Base-by-base conservation (phyloP, 1,139 yeast species). In the Candida tetrigidarum region DNA sequence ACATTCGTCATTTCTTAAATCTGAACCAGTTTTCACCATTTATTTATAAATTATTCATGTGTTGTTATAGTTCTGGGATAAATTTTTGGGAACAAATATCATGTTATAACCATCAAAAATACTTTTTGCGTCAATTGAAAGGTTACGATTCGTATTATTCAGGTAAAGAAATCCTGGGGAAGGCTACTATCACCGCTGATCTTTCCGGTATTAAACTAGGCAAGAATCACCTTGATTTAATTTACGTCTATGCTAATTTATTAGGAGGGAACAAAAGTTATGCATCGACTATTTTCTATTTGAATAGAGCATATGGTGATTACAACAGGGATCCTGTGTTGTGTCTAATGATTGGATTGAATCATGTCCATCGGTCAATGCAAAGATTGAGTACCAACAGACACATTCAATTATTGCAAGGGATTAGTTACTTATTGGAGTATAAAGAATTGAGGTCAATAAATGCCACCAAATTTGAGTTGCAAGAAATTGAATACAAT, bases 351-450 rank as follows among this genome's bases (percentile, higher is more conserved):
- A 70, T 89, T 43, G 97, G 95, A 0, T 66, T 93, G 34, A 83
- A 92, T 0, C 93, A 92, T 63, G 71, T 91, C n/a, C 97, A 92
- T 56, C 76, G 99, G 33, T 86, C 98, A 0, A 84, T 92, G 84
- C 98, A 93, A 63, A 74, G 99, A 52, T 81, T 89, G 46, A 84
- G 96, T 11, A 75, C 84, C 9, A 90, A 90, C 62, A 78, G 98
- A 48, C 97, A 92, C 58, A 74, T 86, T 46, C 97, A 92, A 59
- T 73, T 93, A 25, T 69, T 93, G 2, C 97, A 93, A 60, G 98
- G 97, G 0, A 67, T 93, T 40, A 81, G 93, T 48, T 90, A 80
- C 56, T 60, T 95, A 47, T 65, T 81, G 57, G 95, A 89, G 55
- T 93, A 93, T 55, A 74, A 77, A 41, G 81, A 80, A 19, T 63